phyloP scores from a whole-genome alignment of 2,329 filamentous ascomycete genomes.

The Sclerotinia trifoliorum region DNA sequence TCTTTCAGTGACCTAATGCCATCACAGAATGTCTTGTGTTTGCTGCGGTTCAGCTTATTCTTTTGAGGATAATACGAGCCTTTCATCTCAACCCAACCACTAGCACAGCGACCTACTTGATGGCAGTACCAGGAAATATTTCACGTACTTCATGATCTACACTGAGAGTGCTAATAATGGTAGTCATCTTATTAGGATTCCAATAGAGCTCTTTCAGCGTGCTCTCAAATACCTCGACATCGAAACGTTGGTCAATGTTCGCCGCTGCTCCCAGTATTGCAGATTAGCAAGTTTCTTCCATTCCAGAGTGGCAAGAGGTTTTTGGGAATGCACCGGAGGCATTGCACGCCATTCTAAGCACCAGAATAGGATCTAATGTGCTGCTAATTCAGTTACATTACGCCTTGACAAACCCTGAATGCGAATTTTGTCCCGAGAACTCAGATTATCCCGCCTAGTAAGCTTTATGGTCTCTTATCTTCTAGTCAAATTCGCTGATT shows the following conservation, averaged over 20 bases:
- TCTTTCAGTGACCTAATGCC: not conserved
- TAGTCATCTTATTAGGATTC: not conserved
- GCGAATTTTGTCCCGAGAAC: not conserved
- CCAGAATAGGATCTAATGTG: not conserved
- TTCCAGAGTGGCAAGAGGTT: constrained; percentile 1
- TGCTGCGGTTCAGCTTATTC: not conserved
- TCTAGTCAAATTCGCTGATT: not conserved
- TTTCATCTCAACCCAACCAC: not conserved
- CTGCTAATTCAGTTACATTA: not conserved
- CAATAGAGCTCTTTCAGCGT: constrained; percentile 6
- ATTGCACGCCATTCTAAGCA: not conserved
- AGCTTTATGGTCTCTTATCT: not conserved
- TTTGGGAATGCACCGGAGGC: constrained; percentile 1
- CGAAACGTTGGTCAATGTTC: not conserved
- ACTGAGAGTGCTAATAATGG: not conserved
- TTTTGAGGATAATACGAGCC: not conserved
- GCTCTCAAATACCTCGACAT: constrained; percentile 9
- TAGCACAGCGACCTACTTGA: not conserved
- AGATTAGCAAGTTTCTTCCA: not conserved
- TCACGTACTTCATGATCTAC: not conserved
- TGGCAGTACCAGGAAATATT: not conserved
- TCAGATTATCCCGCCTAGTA: not conserved
- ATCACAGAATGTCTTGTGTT: constrained; percentile 1
- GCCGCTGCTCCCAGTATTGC: constrained; percentile 6
- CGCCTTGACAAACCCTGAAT: constrained; percentile 10